Evolutionary conservation across 768 basidiomycete species (phyloP).

Genomic region (Sporobolomyces pararoseus): DNA sequence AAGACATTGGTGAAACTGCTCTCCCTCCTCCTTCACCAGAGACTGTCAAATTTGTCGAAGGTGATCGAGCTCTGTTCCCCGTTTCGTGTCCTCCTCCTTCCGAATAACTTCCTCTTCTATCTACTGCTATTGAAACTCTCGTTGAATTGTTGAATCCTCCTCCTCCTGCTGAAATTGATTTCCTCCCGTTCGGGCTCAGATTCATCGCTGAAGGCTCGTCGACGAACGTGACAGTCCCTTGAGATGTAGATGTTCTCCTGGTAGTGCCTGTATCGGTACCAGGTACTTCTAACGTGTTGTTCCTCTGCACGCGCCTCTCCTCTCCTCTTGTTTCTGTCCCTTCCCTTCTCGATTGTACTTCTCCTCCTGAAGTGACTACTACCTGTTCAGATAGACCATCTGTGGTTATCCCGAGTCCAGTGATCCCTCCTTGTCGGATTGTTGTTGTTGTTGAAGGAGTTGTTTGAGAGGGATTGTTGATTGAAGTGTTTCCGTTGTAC

Average conservation of each 20-base stretch:
- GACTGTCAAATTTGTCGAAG: background rate
- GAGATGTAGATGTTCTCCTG: too few species aligned
- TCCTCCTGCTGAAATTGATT: background rate
- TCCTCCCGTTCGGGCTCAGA: too few species aligned
- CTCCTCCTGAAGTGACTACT: too few species aligned
- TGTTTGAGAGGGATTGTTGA: background rate
- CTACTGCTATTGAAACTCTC: too few species aligned
- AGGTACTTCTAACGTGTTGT: too few species aligned
- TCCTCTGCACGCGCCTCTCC: background rate
- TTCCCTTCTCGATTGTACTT: background rate
- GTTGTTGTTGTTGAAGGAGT: background rate
- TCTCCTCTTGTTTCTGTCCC: too few species aligned
- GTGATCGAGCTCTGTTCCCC: background rate
- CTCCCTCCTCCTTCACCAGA: background rate
- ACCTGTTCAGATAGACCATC: background rate
- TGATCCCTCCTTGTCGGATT: too few species aligned
- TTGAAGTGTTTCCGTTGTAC: background rate
- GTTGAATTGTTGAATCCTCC: too few species aligned
- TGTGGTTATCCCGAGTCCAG: background rate
- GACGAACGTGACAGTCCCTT: too few species aligned
- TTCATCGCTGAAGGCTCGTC: too few species aligned
- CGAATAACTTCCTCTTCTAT: constrained; percentile 1
- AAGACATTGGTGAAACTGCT: constrained; percentile 20
- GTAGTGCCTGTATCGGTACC: too few species aligned
- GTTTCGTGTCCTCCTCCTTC: too few species aligned